Evolutionary conservation across 75 land plant species (phyloP), one percentile per base, ranked within the genome.

Genomic region (Pinus tabuliformis): DNA sequence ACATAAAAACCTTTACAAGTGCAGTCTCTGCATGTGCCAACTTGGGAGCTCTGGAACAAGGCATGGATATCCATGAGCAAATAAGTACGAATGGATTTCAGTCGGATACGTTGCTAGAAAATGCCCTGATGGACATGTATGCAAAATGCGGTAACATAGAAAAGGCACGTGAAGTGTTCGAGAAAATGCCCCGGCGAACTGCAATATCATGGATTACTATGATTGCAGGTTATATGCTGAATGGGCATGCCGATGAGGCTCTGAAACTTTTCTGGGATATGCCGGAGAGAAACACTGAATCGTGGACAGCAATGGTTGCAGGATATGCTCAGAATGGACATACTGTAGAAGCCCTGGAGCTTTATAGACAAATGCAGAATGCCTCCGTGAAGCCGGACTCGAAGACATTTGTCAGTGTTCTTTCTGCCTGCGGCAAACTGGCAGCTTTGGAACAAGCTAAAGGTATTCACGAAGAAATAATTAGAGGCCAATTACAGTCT

Each of bases 111-210:
- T 56, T 73, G 30, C 61, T 88, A 49, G 72, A 62, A 7, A 86
- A 81, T 79, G 86, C 90, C 1, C 83, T 88, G 37, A 63, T 88
- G 15, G 88, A 75, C 45, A 86, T 88, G 90, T 86, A 88, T 83
- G 70, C 75, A 21, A 88, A 83, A 58, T 88, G 85, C 42, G 76
- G 89, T 2, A 66, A 75, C 16, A 74, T 86, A 30, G 33, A 56
- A 21, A 78, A 82, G 62, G 90, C 90, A 13, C 66, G 72, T 3
- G 70, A 72, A 14, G 75, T 88, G 36, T 88, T 86, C 54, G 78
- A 86, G 9, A 62, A 61, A 49, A 49, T 49, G 54, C 54, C 54
- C 9, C 54, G 2, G 54, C 54, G 54, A 49, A 9, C 54, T 9
- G 54, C 12, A 49, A 49, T 49, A 49, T 49, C 54, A 49, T 49